Conservation (phyloP, 805 yeast species). For the Saccharomycopsis olivae region DNA sequence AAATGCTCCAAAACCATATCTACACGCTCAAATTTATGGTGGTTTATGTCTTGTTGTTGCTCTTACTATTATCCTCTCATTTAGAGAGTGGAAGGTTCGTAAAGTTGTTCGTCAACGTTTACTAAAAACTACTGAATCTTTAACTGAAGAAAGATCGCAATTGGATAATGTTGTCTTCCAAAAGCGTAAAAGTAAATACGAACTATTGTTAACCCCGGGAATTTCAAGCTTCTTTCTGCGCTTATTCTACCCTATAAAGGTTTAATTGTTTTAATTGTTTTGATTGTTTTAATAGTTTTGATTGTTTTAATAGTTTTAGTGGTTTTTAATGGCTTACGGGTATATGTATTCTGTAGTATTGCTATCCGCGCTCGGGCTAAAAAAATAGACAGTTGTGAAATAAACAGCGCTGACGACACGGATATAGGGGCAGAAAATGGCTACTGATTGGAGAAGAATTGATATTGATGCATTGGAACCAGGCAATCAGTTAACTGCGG, state of each 20-base stretch:
- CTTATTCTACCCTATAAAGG: slow-evolving; percentile 5
- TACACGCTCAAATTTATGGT: slow-evolving; percentile 50
- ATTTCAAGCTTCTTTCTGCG: not conserved
- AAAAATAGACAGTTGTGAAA: no score
- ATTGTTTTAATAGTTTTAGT: no score
- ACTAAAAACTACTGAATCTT: no score
- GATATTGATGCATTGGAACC: slow-evolving; percentile 89
- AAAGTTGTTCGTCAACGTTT: slow-evolving; percentile 31
- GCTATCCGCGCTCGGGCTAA: no score
- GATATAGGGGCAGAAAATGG: no score
- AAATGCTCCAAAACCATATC: slow-evolving; percentile 32
- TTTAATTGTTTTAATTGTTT: not conserved
- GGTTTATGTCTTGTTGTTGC: slow-evolving; percentile 40
- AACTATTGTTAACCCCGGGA: not conserved
- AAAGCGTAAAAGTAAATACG: slow-evolving; percentile 1
- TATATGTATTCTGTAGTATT: not conserved
- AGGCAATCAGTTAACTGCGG: slow-evolving; percentile 54
- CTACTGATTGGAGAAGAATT: slow-evolving; percentile 77
- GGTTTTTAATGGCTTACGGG: no score
- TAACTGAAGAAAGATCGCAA: no score
- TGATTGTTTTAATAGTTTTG: not conserved
- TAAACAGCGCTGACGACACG: no score
- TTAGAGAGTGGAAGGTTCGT: slow-evolving; percentile 43
- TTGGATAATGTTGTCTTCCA: not conserved
- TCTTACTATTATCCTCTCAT: slow-evolving; percentile 31